A percentile compares a stretch with the other conserved stretches of the same genome.
These are phyloP conservation scores for Tirmania nivea DNA, from an alignment of 495 filamentous ascomycete species.

Conservation along the genomic window DNA sequence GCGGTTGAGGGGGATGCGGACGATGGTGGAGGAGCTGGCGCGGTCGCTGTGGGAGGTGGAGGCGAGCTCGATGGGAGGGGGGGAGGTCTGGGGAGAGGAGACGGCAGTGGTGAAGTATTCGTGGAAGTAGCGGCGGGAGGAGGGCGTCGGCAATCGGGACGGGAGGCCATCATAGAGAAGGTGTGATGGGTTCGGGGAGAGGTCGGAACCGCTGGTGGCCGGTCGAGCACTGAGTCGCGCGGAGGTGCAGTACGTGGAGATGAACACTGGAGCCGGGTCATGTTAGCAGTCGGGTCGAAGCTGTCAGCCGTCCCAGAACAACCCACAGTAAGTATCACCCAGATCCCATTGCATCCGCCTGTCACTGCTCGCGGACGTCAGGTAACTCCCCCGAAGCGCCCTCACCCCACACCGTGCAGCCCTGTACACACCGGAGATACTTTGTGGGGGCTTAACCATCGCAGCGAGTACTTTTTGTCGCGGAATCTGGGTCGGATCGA, in stretches of 20 bases:
- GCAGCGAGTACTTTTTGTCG: no score
- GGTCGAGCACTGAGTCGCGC: conserved; percentile 22
- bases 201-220: background rate
- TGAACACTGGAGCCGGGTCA: conserved; percentile 24
- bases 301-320: no score
- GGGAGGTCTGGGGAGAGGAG: conserved; percentile 46
- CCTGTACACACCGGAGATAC: no score
- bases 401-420: no score
- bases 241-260: conserved; percentile 63
- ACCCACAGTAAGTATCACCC: no score
- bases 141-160: background rate
- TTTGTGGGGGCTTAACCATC: no score
- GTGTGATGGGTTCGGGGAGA: background rate
- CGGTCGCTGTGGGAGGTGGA: conserved; percentile 30
- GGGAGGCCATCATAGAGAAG: background rate
- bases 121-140: background rate
- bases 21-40: conserved; percentile 64
- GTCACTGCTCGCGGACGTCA: no score
- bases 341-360: no score
- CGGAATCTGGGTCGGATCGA: no score
- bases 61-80: conserved; percentile 33
- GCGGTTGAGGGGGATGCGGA: conserved; percentile 80
- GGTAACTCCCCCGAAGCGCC: no score
- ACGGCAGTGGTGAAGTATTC: background rate
- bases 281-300: no score